Evolutionary conservation across 495 filamentous ascomycete species (phyloP), one percentile per base, ranked within the genome.

Genomic region (Penicillium maclennaniae): DNA sequence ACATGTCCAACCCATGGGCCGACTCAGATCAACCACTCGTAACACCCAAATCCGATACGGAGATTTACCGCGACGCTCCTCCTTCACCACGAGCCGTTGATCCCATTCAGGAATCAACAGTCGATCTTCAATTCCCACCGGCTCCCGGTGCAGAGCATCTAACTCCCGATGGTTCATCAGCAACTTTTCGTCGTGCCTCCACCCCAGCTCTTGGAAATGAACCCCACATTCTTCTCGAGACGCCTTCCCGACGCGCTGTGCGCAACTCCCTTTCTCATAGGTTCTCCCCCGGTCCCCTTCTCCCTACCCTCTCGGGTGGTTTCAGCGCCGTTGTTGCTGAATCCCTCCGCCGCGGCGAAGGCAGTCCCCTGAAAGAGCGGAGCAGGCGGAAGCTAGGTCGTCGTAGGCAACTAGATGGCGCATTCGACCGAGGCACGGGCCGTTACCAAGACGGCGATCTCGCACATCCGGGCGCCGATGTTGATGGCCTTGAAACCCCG

Each of bases 271-370:
- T 74, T 21, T 73, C 71, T 1, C 54, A 68, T 39, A 69, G 70
- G 20, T 71, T 80, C 49, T 76, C 71, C 0, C 82, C 63, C 8
- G 63, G 63, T 0, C 53, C 63, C n/a, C 51, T 67, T 42, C 43
- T 67, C 8, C 63, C 63, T 28, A 76, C 81, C 6, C 66, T 85
- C 0, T 83, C 81, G 0, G 75, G 75, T 14, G 72, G 79, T 17
- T 74, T 85, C 48, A 81, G 73, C 61, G 82, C 77, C 2, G 76
- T 85, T 3, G 80, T 85, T 6, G 84, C 83, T 6, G 85, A 88
- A 55, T 78, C 80, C 17, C 60, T 85, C 6, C 76, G 81, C 25
- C 76, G 81, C 9, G 80, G 79, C 21, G 71, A 78, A 48, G 66
- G 62, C 20, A 73, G 62, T 34, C 67, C 71, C n/a, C 59, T 60